A percentile compares a stretch with the other conserved stretches of the same genome.
Evolutionary conservation across 1,284 basidiomycete species (phyloP).

Genomic region (Ceratobasidium sp.): DNA sequence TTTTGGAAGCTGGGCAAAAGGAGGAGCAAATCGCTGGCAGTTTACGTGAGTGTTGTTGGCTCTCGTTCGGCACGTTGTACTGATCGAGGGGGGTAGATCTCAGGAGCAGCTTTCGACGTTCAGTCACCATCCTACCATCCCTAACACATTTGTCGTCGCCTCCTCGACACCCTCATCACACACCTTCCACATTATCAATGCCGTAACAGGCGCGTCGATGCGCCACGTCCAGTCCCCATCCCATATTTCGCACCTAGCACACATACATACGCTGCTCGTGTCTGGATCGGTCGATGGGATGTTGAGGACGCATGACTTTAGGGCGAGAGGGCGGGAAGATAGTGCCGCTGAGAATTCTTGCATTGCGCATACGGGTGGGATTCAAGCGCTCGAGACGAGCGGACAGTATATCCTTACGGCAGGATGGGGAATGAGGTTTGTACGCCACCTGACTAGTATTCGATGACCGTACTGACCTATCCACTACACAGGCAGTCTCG

Average conservation of each 20-base stretch:
- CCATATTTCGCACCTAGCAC: constrained; percentile 73
- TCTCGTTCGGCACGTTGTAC: not conserved
- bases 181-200: constrained; percentile 78
- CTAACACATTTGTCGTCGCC: constrained; percentile 69
- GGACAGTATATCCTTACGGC: constrained; percentile 88
- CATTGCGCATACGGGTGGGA: constrained; percentile 83
- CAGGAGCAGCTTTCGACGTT: constrained; percentile 57
- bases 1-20: constrained; percentile 81
- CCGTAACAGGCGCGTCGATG: constrained; percentile 76
- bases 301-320: constrained; percentile 86
- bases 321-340: constrained; percentile 69
- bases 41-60: constrained; percentile 64
- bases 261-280: constrained; percentile 74
- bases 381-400: constrained; percentile 84
- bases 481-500: constrained; percentile 78
- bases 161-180: constrained; percentile 63
- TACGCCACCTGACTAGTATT: constrained; percentile 32
- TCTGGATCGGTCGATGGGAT: constrained; percentile 88
- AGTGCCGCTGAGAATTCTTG: constrained; percentile 65
- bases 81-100: constrained; percentile 52
- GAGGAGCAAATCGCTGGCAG: constrained; percentile 85
- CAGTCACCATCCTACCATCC: constrained; percentile 59
- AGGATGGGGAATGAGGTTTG: constrained; percentile 86
- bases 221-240: constrained; percentile 71
- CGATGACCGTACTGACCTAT: constrained; percentile 10